Evolutionary conservation across 2,329 filamentous ascomycete species (phyloP).

Genomic region (Xylariaceae sp.): DNA sequence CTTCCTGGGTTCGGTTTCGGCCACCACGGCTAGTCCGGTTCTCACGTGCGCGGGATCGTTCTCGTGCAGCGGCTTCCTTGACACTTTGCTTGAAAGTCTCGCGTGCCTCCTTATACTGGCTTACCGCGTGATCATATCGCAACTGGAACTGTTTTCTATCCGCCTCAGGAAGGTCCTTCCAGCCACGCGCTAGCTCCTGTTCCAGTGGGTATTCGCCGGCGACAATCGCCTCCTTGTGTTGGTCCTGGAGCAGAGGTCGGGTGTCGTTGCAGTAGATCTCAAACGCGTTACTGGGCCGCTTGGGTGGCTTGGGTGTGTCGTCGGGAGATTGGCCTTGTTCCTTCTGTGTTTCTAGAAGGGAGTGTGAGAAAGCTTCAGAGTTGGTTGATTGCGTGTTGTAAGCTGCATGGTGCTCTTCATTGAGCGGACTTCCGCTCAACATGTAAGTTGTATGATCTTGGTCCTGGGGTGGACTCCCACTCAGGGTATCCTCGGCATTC

Average conservation of each 20-base stretch:
- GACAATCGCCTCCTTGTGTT: conserved; percentile 39
- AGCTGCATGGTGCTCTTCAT: conserved; percentile 36
- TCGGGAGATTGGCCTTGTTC: conserved; percentile 35
- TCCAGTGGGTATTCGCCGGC: conserved; percentile 40
- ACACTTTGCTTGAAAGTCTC: conserved; percentile 34
- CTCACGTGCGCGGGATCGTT: conserved; percentile 27
- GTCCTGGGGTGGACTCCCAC: too few relatives aligned
- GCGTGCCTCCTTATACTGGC: conserved; percentile 41
- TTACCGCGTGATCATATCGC: conserved; percentile 38
- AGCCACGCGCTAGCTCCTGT: conserved; percentile 50
- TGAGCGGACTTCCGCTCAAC: conserved; percentile 41
- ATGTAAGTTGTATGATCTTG: conserved; percentile 11
- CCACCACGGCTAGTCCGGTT: conserved; percentile 18
- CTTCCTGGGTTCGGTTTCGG: conserved; percentile 26
- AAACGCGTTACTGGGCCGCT: conserved; percentile 46
- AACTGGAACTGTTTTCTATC: conserved; percentile 47
- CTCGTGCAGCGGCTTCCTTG: conserved; percentile 29
- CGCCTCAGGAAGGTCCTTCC: conserved; percentile 48
- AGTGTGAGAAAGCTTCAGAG: conserved; percentile 50
- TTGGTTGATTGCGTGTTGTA: conserved; percentile 41
- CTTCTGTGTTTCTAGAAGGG: conserved; percentile 38
- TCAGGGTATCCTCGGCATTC: too few relatives aligned
- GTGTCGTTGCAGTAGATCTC: conserved; percentile 51
- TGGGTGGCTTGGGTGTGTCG: conserved; percentile 38
- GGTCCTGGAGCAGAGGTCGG: conserved; percentile 40